phyloP scores from a whole-genome alignment of 2,329 filamentous ascomycete genomes.

The Trichoderma harzianum region DNA sequence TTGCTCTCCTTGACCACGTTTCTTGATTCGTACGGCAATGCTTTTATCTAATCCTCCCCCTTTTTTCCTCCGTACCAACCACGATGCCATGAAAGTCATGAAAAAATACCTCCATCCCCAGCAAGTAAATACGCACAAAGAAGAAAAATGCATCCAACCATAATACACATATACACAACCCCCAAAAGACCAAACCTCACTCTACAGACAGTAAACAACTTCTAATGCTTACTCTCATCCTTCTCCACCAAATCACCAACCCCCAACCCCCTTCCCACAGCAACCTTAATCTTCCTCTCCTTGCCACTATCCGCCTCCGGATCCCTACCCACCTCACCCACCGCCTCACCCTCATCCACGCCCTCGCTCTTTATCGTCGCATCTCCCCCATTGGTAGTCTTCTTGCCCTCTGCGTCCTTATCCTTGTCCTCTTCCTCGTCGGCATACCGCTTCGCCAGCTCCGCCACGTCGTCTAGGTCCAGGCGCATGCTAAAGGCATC shows the following conservation, averaged over 20 bases:
- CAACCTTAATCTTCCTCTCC: slow-evolving; percentile 74
- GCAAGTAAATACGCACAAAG: not conserved
- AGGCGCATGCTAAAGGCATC: slow-evolving; percentile 94
- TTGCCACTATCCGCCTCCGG: slow-evolving; percentile 37
- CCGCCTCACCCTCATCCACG: slow-evolving; percentile 65
- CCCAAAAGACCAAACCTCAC: no score
- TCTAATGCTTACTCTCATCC: slow-evolving; percentile 50
- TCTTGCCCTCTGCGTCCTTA: slow-evolving; percentile 25
- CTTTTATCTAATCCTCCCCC: not conserved
- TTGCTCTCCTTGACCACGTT: not conserved
- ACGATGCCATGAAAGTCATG: not conserved
- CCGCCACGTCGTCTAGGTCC: slow-evolving; percentile 64
- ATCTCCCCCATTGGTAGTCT: slow-evolving; percentile 27
- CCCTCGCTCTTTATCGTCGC: slow-evolving; percentile 38
- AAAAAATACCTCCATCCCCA: not conserved
- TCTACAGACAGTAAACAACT: not conserved
- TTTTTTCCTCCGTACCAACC: not conserved
- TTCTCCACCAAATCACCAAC: slow-evolving; percentile 76
- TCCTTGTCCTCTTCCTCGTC: slow-evolving; percentile 36
- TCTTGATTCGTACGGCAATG: not conserved
- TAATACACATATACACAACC: not conserved
- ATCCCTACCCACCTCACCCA: slow-evolving; percentile 61
- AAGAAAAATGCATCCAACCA: not conserved
- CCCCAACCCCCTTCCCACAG: slow-evolving; percentile 75
- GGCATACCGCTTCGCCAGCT: slow-evolving; percentile 42